phyloP scores from a whole-genome alignment of 257 asterid species.

The Primulina huaijiensis region DNA sequence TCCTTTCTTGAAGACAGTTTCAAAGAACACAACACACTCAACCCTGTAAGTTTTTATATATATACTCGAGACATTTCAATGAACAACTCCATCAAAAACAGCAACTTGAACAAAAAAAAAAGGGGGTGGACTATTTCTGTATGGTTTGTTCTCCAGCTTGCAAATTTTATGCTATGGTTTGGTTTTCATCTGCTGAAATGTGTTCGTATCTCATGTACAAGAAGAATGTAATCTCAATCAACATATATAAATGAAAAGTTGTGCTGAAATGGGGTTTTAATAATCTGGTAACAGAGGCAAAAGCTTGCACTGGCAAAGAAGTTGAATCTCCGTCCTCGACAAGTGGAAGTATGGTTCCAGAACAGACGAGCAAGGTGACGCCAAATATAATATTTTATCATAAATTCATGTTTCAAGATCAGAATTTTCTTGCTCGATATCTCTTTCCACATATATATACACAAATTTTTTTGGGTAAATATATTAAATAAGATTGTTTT shows the following conservation, averaged over 20 bases:
- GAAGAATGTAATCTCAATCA: not conserved
- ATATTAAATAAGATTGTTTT: too few relatives aligned
- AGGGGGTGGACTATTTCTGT: not conserved
- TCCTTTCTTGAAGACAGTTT: conserved; percentile 91
- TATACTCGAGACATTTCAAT: not conserved
- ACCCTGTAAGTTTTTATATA: conserved; percentile 54
- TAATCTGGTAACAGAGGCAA: conserved; percentile 51
- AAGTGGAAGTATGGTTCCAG: conserved; percentile 97
- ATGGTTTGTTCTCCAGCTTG: too few relatives aligned
- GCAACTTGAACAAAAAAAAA: not conserved
- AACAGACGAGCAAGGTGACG: conserved; percentile 87
- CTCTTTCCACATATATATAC: too few relatives aligned
- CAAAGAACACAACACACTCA: conserved; percentile 84
- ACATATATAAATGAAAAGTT: conserved; percentile 1
- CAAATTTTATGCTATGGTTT: too few relatives aligned
- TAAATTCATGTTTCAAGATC: too few relatives aligned
- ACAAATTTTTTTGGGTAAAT: too few relatives aligned
- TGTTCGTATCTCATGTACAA: not conserved
- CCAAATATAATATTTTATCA: not conserved
- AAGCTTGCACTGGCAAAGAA: conserved; percentile 76
- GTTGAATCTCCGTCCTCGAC: conserved; percentile 84
- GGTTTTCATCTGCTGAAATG: too few relatives aligned
- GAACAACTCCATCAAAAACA: not conserved
- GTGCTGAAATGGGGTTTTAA: not conserved
- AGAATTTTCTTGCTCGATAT: too few relatives aligned